A percentile compares a stretch with the other conserved stretches of the same genome.
Evolutionary conservation across 2,329 filamentous ascomycete species (phyloP).

Genomic region (Hirsutella thompsonii): DNA sequence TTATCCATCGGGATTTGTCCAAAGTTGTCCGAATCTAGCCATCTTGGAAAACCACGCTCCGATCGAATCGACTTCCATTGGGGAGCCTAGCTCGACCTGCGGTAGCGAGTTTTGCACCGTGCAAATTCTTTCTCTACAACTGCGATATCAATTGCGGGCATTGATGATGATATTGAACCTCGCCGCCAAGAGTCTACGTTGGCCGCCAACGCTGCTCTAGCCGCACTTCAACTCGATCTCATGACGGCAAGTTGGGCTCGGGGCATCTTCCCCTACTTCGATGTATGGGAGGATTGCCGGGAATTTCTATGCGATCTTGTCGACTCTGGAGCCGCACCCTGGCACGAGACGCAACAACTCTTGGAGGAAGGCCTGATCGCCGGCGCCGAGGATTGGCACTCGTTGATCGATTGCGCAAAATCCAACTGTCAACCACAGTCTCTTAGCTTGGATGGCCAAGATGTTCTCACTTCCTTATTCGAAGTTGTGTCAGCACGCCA

Average conservation of each 20-base stretch:
- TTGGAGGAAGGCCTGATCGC: conserved; percentile 18
- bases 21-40: too few species aligned
- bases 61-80: too few species aligned
- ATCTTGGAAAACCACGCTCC: too few species aligned
- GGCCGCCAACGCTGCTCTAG: too few species aligned
- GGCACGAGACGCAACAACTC: conserved; percentile 13
- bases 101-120: too few species aligned
- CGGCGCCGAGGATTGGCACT: conserved; percentile 20
- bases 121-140: too few species aligned
- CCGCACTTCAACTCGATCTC: neutral
- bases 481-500: conserved; percentile 8
- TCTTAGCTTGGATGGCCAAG: conserved; percentile 16
- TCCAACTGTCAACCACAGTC: conserved; percentile 11
- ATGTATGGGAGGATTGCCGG: conserved; percentile 16
- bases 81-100: too few species aligned
- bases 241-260: conserved; percentile 5
- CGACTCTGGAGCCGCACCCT: conserved; percentile 12
- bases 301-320: conserved; percentile 19
- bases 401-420: conserved; percentile 19
- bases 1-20: too few species aligned
- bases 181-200: too few species aligned
- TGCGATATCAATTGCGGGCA: too few species aligned
- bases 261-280: conserved; percentile 17
- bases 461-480: conserved; percentile 19
- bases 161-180: too few species aligned